These are phyloP conservation scores for Haplosporangium gracile DNA, from an alignment of 192 early-diverging fungal genomes.

Conservation along the genomic window DNA sequence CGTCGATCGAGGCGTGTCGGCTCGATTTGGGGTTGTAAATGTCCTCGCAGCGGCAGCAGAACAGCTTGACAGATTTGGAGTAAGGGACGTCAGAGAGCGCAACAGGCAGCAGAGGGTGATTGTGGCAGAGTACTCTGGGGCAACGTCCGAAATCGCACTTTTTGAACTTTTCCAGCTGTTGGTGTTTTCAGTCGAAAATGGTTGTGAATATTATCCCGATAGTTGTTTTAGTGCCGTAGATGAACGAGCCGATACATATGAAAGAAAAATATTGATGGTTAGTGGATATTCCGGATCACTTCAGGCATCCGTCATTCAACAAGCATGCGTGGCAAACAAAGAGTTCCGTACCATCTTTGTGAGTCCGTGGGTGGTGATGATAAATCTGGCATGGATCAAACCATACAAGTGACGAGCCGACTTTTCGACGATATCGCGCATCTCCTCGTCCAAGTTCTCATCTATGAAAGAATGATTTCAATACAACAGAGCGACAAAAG, in stretches of 20 bases:
- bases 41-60: constrained; percentile 97
- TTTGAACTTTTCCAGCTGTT: constrained; percentile 90
- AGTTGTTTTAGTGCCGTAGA: background rate
- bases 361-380: constrained; percentile 93
- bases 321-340: background rate
- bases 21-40: constrained; percentile 94
- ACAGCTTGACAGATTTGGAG: constrained; percentile 91
- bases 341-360: constrained; percentile 86
- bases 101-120: constrained; percentile 91
- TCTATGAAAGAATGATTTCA: constrained; percentile 57
- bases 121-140: constrained; percentile 92
- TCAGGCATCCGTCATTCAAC: background rate
- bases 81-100: constrained; percentile 91
- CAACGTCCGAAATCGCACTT: constrained; percentile 97
- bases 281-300: background rate
- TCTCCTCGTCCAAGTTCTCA: constrained; percentile 76
- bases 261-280: background rate
- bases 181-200: background rate
- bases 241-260: background rate
- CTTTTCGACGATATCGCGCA: constrained; percentile 86
- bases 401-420: constrained; percentile 96
- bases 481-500: background rate
- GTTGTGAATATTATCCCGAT: constrained; percentile 2
- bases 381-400: constrained; percentile 97
- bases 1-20: constrained; percentile 89